Percentiles rank a stretch among this genome's conserved stretches.
Evolutionary conservation across 2,329 filamentous ascomycete genomes (phyloP).

Genomic region (Thermomyces lanuginosus): DNA sequence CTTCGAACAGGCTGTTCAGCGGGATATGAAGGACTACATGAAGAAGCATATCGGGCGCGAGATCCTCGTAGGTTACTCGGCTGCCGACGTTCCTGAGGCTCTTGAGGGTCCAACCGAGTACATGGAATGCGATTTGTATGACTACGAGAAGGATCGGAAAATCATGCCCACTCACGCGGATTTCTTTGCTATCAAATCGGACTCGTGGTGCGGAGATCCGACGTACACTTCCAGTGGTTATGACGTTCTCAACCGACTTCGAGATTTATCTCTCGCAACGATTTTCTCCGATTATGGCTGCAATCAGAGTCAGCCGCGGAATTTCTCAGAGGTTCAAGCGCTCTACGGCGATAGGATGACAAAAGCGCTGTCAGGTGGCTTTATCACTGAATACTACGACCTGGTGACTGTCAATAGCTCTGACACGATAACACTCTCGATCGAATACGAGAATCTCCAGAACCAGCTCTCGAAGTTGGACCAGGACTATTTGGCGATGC

Average conservation of each 20-base stretch:
- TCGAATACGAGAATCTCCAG: constrained; percentile 60
- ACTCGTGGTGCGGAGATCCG: constrained; percentile 88
- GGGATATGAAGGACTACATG: constrained; percentile 54
- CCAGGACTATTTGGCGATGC: constrained; percentile 47
- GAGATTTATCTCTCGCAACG: constrained; percentile 41
- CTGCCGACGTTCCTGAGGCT: constrained; percentile 49
- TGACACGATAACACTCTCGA: constrained; percentile 38
- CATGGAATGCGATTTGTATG: constrained; percentile 38
- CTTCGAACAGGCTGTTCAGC: constrained; percentile 40
- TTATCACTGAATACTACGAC: constrained; percentile 95
- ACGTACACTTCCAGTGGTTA: constrained; percentile 61
- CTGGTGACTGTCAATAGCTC: constrained; percentile 63
- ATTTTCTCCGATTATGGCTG: constrained; percentile 55
- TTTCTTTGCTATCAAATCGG: constrained; percentile 97
- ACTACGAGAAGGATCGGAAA: constrained; percentile 31
- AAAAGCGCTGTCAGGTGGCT: constrained; percentile 74
- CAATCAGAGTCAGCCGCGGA: constrained; percentile 35
- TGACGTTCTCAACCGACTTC: constrained; percentile 39
- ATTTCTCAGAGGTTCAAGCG: constrained; percentile 66
- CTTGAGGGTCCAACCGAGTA: constrained; percentile 41
- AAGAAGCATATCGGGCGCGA: constrained; percentile 37
- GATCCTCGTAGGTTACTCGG: constrained; percentile 54
- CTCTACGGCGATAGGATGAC: constrained; percentile 70
- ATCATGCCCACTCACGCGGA: too few species aligned
- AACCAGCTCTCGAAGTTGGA: constrained; percentile 60